Evolutionary conservation across 2,329 filamentous ascomycete genomes (phyloP).

Genomic region (Xylariales sp.): DNA sequence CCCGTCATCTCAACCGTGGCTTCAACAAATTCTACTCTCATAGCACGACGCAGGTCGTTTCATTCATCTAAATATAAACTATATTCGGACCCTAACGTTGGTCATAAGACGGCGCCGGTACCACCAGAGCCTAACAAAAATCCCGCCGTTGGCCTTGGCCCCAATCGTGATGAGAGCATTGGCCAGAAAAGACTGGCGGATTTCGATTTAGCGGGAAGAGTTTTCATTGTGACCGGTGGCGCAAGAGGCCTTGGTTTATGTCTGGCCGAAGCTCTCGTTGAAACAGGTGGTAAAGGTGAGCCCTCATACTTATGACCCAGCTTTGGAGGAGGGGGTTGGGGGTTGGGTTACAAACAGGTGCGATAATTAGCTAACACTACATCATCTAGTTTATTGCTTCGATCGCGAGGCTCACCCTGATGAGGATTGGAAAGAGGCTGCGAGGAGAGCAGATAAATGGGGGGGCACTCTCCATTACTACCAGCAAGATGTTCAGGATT

Average conservation of each 20-base stretch:
- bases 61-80: constrained; percentile 15
- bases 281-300: constrained; percentile 76
- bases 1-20: constrained; percentile 6
- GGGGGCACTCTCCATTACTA: constrained; percentile 74
- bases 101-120: constrained; percentile 25
- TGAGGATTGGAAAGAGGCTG: constrained; percentile 70
- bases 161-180: constrained; percentile 42
- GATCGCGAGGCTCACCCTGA: constrained; percentile 63
- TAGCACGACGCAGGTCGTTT: constrained; percentile 14
- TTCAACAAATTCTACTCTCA: constrained; percentile 8
- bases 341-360: neutral
- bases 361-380: constrained; percentile 24
- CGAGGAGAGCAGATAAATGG: constrained; percentile 69
- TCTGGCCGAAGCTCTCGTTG: constrained; percentile 77
- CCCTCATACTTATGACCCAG: constrained; percentile 8
- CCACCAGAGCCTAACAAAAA: constrained; percentile 47
- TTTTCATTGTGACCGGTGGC: constrained; percentile 77
- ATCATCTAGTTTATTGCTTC: constrained; percentile 64
- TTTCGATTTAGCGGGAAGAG: constrained; percentile 75
- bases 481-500: constrained; percentile 75
- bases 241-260: constrained; percentile 79
- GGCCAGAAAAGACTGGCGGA: constrained; percentile 66
- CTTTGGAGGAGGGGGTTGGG: neutral
- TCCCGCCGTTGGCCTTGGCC: constrained; percentile 41
- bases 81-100: neutral